These are phyloP conservation scores for Stygiomarasmius scandens DNA, from an alignment of 1,284 basidiomycete species.

Conservation along the genomic window DNA sequence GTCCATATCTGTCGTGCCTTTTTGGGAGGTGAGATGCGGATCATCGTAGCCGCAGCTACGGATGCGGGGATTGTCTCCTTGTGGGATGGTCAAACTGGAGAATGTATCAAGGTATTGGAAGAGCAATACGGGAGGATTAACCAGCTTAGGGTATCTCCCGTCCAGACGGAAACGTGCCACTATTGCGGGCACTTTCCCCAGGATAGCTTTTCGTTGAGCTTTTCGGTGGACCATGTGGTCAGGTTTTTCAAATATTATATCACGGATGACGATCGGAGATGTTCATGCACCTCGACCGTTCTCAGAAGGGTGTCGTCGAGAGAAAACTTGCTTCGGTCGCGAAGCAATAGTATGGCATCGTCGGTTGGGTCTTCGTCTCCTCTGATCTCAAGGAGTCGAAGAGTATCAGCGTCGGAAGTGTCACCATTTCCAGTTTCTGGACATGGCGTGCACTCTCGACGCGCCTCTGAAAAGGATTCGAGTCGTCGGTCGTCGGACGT, in stretches of 20 bases:
- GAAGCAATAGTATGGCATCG: conserved; percentile 60
- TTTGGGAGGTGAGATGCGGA: conserved; percentile 48
- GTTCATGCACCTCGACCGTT: conserved; percentile 58
- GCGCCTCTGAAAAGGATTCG: conserved; percentile 66
- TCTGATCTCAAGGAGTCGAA: conserved; percentile 45
- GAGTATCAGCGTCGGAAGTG: conserved; percentile 47
- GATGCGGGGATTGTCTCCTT: conserved; percentile 69
- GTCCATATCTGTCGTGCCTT: conserved; percentile 56
- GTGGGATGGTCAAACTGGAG: conserved; percentile 65
- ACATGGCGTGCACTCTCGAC: conserved; percentile 74
- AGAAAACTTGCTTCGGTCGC: conserved; percentile 52
- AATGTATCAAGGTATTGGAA: conserved; percentile 62
- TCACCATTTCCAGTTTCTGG: conserved; percentile 73
- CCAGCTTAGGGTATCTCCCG: conserved; percentile 54
- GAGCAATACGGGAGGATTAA: conserved; percentile 57
- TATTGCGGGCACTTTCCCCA: conserved; percentile 68
- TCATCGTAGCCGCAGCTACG: conserved; percentile 65
- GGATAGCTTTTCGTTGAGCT: conserved; percentile 63
- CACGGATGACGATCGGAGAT: conserved; percentile 60
- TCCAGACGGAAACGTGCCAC: conserved; percentile 55
- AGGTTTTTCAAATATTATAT: conserved; percentile 63
- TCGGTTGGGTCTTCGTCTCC: conserved; percentile 48
- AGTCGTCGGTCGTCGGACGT: conserved; percentile 54
- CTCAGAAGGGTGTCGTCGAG: conserved; percentile 45
- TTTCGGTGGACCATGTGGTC: conserved; percentile 64